phyloP scores from a whole-genome alignment of 2,329 filamentous ascomycete genomes.

The Cryoendolithus antarcticus region DNA sequence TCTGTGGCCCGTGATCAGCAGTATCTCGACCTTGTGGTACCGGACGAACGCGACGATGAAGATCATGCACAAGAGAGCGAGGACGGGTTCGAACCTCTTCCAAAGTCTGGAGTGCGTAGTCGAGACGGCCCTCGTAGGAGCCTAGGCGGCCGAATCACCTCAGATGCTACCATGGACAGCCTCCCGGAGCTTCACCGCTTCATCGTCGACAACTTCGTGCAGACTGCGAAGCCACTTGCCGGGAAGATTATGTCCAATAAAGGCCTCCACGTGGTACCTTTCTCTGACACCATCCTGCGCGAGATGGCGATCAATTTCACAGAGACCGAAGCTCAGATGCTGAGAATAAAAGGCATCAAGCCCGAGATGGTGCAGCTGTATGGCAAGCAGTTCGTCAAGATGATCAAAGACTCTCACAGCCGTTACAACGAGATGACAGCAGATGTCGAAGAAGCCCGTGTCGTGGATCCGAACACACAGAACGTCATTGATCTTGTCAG shows the following conservation, averaged over 20 bases:
- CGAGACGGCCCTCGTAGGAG: slow-evolving; percentile 27
- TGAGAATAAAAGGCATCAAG: slow-evolving; percentile 50
- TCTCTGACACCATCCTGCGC: slow-evolving; percentile 56
- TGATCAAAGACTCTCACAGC: slow-evolving; percentile 36
- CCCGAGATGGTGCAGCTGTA: slow-evolving; percentile 48
- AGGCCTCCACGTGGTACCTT: slow-evolving; percentile 45
- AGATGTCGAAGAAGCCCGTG: slow-evolving; percentile 29
- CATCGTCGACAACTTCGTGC: slow-evolving; percentile 53
- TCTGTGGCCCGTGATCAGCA: no score
- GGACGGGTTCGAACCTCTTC: slow-evolving; percentile 36
- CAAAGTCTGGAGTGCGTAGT: slow-evolving; percentile 17
- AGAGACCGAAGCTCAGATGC: slow-evolving; percentile 48
- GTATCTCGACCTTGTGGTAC: slow-evolving; percentile 21
- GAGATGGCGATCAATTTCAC: slow-evolving; percentile 65
- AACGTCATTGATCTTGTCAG: slow-evolving; percentile 37
- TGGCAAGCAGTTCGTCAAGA: slow-evolving; percentile 47
- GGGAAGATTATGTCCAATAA: slow-evolving; percentile 50
- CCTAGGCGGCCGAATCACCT: slow-evolving; percentile 47
- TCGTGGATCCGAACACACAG: slow-evolving; percentile 37
- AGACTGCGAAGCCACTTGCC: slow-evolving; percentile 47
- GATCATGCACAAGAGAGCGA: slow-evolving; percentile 23
- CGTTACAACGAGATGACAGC: slow-evolving; percentile 28
- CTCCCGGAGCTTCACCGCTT: slow-evolving; percentile 50
- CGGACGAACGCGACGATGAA: slow-evolving; percentile 29
- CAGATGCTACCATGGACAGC: slow-evolving; percentile 40